Base-by-base conservation (phyloP, 1,284 basidiomycete species). In the Cystobasidium slooffiae region DNA sequence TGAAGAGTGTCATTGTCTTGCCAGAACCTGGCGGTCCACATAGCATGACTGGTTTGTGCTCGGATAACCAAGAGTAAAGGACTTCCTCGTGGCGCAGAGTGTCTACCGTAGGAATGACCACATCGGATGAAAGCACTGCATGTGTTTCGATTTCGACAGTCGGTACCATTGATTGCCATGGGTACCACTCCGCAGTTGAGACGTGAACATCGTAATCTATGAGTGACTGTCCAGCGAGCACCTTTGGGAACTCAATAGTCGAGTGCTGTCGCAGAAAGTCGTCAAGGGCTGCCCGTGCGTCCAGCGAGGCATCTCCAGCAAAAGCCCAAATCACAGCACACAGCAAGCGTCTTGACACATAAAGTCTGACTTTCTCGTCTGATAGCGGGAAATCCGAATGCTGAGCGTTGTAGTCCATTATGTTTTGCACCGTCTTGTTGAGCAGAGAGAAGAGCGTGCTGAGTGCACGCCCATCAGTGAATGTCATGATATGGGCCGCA, bases 1-100 rank as follows among this genome's bases (percentile, higher is more conserved):
- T 97, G 85, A 99, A 98, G n/a, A 99, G 85, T 0, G 97, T 99
- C 97, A 99, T 99, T 5, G 97, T 99, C 86, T 99, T 99, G 51
- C 97, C 97, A 31, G 96, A 98, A 80, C 97, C 97, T 7, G 97
- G 97, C 80, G 97, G 97, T 61, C 97, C 97, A 82, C 97, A 99
- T 24, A 99, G 88, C 89, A 99, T 93, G 72, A 99, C 87, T 6
- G 97, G 97, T 82, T 98, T 98, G 85, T 99, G 96, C 82, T 99
- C 97, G 0, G 94, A 95, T 1, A 99, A 86, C 95, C 96, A 99
- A 0, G 94, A 97, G 83, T 99, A 99, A 0, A 99, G 85, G 39
- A 99, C 94, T 81, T 98, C 95, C 82, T 99, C 97, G 82, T 99
- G 97, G 46, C 97, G 93, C 47, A 99, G 91, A 3, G 97, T 99